Percentiles rank a stretch among this genome's conserved stretches.
These are phyloP conservation scores for Hyaloperonospora arabidopsidis DNA, from an alignment of 352 stramenopile species.

Conservation along the genomic window DNA sequence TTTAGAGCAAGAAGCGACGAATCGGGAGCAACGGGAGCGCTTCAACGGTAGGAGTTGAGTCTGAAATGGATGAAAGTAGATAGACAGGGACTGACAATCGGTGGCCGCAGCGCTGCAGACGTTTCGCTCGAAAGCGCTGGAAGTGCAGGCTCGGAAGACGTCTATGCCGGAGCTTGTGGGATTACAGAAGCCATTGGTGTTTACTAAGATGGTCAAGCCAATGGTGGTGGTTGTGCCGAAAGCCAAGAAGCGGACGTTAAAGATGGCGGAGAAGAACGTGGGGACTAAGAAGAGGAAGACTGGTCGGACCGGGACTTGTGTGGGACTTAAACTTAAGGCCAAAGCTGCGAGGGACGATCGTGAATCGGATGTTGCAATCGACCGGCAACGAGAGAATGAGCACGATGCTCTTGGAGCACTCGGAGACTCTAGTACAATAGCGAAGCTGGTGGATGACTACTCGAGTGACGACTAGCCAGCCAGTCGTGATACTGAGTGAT, in stretches of 20 bases:
- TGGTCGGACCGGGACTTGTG: slow-evolving; percentile 2
- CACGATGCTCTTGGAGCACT: not conserved
- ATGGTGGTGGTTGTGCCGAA: slow-evolving; percentile 35
- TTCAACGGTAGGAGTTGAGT: slow-evolving; percentile 27
- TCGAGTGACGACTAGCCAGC: not conserved
- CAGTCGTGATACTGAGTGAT: too few relatives aligned
- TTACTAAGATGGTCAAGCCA: slow-evolving; percentile 7
- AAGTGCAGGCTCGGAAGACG: slow-evolving; percentile 44
- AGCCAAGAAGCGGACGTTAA: slow-evolving; percentile 40
- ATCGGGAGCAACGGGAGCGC: slow-evolving; percentile 26
- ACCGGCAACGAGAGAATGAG: not conserved
- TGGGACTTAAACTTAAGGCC: not conserved
- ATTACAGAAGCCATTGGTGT: slow-evolving; percentile 7
- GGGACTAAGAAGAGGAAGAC: slow-evolving; percentile 26
- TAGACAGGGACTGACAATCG: slow-evolving; percentile 2
- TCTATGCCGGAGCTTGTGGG: slow-evolving; percentile 13
- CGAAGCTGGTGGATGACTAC: not conserved
- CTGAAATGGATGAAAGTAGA: not conserved
- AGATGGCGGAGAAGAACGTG: slow-evolving; percentile 4
- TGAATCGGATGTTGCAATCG: not conserved
- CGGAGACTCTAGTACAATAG: not conserved
- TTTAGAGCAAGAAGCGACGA: slow-evolving; percentile 32
- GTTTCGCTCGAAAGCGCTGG: slow-evolving; percentile 55
- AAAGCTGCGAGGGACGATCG: not conserved
- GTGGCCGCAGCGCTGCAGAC: slow-evolving; percentile 40